Evolutionary conservation across 2,329 filamentous ascomycete species (phyloP).

Genomic region (Phaeoacremonium minimum): DNA sequence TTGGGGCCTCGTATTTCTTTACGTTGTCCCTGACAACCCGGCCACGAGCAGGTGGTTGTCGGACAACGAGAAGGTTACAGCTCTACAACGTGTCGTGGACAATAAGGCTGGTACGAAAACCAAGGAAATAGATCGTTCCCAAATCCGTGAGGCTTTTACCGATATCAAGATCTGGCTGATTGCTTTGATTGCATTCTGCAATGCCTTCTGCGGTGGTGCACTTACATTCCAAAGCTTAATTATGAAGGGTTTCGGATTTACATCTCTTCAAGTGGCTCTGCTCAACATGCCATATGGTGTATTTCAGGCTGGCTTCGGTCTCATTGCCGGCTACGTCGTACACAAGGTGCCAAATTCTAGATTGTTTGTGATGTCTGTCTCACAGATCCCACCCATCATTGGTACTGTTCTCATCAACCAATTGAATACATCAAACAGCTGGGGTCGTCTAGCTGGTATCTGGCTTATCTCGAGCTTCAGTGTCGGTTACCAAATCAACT

Average conservation of each 20-base stretch:
- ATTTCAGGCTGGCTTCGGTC: not conserved
- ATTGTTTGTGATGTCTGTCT: not conserved
- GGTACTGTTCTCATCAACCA: not conserved
- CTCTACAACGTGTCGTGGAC: slow-evolving; percentile 55
- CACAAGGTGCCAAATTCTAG: not conserved
- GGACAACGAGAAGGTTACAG: slow-evolving; percentile 61
- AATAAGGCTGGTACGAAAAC: slow-evolving; percentile 62
- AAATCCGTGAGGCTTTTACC: slow-evolving; percentile 44
- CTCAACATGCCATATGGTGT: slow-evolving; percentile 57
- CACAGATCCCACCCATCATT: not conserved
- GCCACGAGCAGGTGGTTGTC: slow-evolving; percentile 68
- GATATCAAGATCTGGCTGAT: slow-evolving; percentile 68
- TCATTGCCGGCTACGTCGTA: not conserved
- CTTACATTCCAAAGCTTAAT: slow-evolving; percentile 73
- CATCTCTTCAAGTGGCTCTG: slow-evolving; percentile 63
- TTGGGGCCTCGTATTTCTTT: slow-evolving; percentile 61
- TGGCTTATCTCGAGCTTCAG: not conserved
- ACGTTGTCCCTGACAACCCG: slow-evolving; percentile 63
- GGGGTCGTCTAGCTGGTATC: not conserved
- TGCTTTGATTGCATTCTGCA: slow-evolving; percentile 62
- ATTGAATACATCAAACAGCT: not conserved
- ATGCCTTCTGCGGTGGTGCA: slow-evolving; percentile 68
- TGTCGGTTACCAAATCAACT: not conserved
- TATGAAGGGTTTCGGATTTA: slow-evolving; percentile 66
- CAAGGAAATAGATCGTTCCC: slow-evolving; percentile 38